These are phyloP conservation scores for Sporothrix luriei DNA, from an alignment of 2,329 filamentous ascomycete species.

Conservation along the genomic window DNA sequence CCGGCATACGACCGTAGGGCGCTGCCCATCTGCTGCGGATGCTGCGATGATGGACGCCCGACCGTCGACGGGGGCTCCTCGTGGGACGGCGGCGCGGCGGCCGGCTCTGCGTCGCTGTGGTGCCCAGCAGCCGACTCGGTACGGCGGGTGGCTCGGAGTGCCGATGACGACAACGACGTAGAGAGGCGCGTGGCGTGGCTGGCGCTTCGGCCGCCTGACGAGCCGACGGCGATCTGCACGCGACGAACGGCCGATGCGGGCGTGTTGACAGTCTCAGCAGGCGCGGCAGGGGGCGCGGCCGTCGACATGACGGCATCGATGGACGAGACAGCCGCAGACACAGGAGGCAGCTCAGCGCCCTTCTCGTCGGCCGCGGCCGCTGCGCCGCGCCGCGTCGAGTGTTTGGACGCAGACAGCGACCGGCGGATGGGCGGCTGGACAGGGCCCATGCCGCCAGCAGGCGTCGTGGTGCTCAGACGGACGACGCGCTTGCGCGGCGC, in stretches of 20 bases:
- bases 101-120: slow-evolving; percentile 53
- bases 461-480: slow-evolving; percentile 51
- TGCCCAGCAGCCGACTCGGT: slow-evolving; percentile 37
- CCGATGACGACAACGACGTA: slow-evolving; percentile 44
- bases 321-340: slow-evolving; percentile 4
- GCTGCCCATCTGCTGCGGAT: slow-evolving; percentile 51
- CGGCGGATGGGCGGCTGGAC: slow-evolving; percentile 53
- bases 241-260: slow-evolving; percentile 56
- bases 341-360: slow-evolving; percentile 3
- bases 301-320: slow-evolving; percentile 26
- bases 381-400: slow-evolving; percentile 33
- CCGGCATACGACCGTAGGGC: slow-evolving; percentile 55
- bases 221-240: slow-evolving; percentile 58
- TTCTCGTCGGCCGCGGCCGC: slow-evolving; percentile 37
- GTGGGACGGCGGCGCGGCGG: slow-evolving; percentile 38
- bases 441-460: slow-evolving; percentile 40
- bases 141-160: slow-evolving; percentile 40
- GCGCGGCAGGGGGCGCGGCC: slow-evolving; percentile 25
- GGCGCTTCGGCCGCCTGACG: slow-evolving; percentile 49
- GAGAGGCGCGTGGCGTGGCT: slow-evolving; percentile 40
- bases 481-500: slow-evolving; percentile 59
- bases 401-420: slow-evolving; percentile 50
- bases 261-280: slow-evolving; percentile 50
- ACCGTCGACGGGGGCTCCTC: slow-evolving; percentile 55
- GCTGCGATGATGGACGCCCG: slow-evolving; percentile 41